Evolutionary conservation across 495 filamentous ascomycete species (phyloP).

Genomic region (Wilcoxina mikolae): DNA sequence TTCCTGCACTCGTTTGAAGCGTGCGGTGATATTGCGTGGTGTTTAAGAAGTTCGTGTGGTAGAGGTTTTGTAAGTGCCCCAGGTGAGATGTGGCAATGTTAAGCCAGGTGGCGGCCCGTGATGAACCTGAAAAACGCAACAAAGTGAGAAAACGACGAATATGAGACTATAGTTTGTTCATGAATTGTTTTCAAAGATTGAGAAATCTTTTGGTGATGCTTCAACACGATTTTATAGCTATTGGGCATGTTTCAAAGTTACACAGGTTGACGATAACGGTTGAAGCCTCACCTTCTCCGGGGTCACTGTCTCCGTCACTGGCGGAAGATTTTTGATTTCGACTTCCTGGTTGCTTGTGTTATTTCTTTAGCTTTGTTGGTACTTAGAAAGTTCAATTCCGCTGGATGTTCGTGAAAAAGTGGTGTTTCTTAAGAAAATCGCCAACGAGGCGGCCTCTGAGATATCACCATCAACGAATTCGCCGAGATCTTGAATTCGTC

Average conservation of each 20-base stretch:
- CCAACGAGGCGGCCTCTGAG: not conserved
- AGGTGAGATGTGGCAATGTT: too few relatives aligned
- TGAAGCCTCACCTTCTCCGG: not conserved
- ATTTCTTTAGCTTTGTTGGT: not conserved
- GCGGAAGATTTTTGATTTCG: not conserved
- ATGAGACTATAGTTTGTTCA: too few relatives aligned
- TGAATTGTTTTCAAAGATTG: not conserved
- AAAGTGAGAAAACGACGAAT: too few relatives aligned
- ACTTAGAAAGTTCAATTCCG: not conserved
- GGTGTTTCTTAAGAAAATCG: not conserved
- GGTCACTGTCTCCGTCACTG: not conserved
- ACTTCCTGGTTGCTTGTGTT: not conserved
- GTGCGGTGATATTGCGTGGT: too few relatives aligned
- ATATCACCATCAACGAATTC: not conserved
- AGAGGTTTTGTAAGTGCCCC: too few relatives aligned
- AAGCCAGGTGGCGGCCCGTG: too few relatives aligned
- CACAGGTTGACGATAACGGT: not conserved
- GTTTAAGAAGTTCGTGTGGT: too few relatives aligned
- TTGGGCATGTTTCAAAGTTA: not conserved
- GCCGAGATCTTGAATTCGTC: not conserved
- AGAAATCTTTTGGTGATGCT: not conserved
- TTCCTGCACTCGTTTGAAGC: too few relatives aligned
- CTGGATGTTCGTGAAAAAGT: not conserved
- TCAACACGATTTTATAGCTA: not conserved
- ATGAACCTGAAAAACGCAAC: too few relatives aligned